phyloP scores from a whole-genome alignment of 345 rosid genomes.

The Arabidopsis arenosa region DNA sequence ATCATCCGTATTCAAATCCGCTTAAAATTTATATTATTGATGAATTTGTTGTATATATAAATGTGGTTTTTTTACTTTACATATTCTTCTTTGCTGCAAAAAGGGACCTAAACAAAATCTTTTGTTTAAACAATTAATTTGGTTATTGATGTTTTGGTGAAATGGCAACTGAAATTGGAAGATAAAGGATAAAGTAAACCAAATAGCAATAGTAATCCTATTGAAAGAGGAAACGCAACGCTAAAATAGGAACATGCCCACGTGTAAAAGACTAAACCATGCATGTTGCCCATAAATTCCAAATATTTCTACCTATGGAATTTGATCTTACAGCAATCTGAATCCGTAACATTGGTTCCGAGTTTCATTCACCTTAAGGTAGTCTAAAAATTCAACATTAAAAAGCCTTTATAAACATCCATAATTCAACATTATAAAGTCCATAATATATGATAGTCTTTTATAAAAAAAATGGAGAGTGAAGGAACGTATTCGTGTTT shows the following conservation, averaged over 20 bases:
- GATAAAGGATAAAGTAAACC: background rate
- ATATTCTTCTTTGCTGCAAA: background rate
- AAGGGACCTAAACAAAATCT: background rate
- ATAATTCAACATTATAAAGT: background rate
- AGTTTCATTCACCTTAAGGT: background rate
- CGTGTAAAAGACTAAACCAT: slow-evolving; percentile 26
- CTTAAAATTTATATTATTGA: no score
- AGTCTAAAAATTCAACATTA: background rate
- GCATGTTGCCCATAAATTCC: slow-evolving; percentile 23
- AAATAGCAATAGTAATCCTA: background rate
- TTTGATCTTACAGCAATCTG: background rate
- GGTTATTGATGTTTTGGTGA: background rate
- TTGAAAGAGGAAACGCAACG: slow-evolving; percentile 18
- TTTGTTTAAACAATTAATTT: background rate
- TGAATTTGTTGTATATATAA: no score
- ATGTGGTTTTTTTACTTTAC: no score
- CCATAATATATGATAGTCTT: background rate
- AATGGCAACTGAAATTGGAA: slow-evolving; percentile 3
- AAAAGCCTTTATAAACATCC: background rate
- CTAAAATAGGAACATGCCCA: slow-evolving; percentile 12
- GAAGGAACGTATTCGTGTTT: no score
- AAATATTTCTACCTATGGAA: slow-evolving; percentile 2
- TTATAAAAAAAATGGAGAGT: background rate
- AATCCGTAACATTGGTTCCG: background rate
- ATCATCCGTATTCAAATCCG: no score